Evolutionary conservation across 202 grass and related monocot species (phyloP), one percentile per base, ranked within the genome.

Genomic region (Dendrocalamus latiflorus): DNA sequence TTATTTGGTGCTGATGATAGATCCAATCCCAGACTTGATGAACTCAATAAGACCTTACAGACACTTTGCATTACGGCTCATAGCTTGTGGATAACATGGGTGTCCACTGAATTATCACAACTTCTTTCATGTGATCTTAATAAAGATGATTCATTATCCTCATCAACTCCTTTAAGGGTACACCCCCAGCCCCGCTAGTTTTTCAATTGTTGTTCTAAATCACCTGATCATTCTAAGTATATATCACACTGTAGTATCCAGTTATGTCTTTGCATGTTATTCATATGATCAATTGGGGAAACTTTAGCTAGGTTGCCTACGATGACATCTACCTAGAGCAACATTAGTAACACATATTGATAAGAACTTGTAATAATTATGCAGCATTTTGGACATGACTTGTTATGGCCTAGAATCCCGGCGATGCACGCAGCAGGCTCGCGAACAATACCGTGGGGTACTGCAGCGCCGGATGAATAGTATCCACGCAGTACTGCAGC

Each of bases 61-160:
- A 83, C 87, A 50, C 78, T 99, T 65, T 92, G 89, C 85, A 94
- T 96, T 83, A 86, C 65, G 65, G 89, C 97, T 85, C 97, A 96
- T 89, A 83, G 75, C 34, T 73, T 96, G 53, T 99, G 97, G 93
- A 94, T 91, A 84, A 67, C 82, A 79, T 99, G 97, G 97, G 81
- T 99, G 53, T 92, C 91, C 62, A 72, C 78, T 76, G 97, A 94
- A 84, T 87, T 99, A 84, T 88, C 88, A 61, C 55, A 64, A 50
- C 86, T 94, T 90, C 89, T 99, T 87, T 94, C 88, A 43, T 89
- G 86, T 41, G 84, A 92, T 86, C 86, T 99, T 63, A 88, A 89
- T 39, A 89, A 83, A 87, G 97, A 99, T 82, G 93, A 99, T 80
- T 82, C 93, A 81, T 91, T 99, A 75, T 92, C 91, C 39, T 86